Base-by-base conservation (phyloP, 2,329 filamentous ascomycete genomes). In the Akanthomyces muscarius region DNA sequence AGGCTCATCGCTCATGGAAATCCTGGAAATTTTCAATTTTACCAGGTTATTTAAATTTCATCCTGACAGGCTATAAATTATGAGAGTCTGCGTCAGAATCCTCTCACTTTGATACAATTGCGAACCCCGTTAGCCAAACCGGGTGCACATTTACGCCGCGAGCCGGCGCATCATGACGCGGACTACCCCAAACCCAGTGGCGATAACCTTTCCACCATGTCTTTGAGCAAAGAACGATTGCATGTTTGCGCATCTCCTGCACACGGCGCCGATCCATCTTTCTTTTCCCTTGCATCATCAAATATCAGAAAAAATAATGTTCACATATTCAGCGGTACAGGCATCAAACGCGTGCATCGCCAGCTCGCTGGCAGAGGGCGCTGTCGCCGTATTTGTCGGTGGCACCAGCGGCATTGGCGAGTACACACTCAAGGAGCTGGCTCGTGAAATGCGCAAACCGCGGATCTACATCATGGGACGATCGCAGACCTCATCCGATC, bases 331-430 rank as follows among this genome's bases (percentile, higher is more conserved):
- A 7, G 23, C 41, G 28, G 25, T 56, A 6, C 38, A 47, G 54
- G 42, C 25, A 5, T 57, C 25, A n/a, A 57, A 56, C 28, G 41
- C 41, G 1, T 18, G 13, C 11, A 36, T 57, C 30, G 21, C 54
- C 7, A 23, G n/a, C 42, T 21, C n/a, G 1, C 42, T 38, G 28
- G 44, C 44, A 2, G 42, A 45, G 42, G 4, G 5, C 10, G 67
- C 80, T 4, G 76, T 81, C 4, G 80, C 77, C 51, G 76, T 83
- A 30, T 84, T 85, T 62, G 77, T 83, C 4, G 82, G 83, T 41
- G 83, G 78, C 33, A 86, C 83, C 4, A 77, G 77, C 44, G 83
- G 83, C n/a, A 83, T 86, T 50, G 83, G 83, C 55, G 55, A 58
- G 44, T 58, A 50, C 30, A 58, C 55, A 2, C 70, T 84, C 18